Evolutionary conservation across 352 stramenopile species (phyloP).

Genomic region (Pilasporangium apinafurcum): DNA sequence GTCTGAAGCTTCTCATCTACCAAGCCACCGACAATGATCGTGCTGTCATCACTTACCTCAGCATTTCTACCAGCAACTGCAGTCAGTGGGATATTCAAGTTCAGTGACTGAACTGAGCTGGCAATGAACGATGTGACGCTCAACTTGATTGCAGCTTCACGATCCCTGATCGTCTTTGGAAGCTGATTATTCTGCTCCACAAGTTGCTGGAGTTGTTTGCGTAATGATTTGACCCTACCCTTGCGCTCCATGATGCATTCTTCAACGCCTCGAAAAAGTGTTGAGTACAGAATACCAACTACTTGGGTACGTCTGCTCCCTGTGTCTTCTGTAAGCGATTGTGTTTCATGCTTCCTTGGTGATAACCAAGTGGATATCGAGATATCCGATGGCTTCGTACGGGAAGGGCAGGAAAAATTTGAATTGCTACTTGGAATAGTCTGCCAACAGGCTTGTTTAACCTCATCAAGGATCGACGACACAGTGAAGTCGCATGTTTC

Average conservation of each 20-base stretch:
- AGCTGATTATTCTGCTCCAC: conserved; percentile 24
- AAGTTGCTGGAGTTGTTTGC: conserved; percentile 8
- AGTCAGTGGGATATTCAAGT: not conserved
- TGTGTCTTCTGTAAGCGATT: too few relatives aligned
- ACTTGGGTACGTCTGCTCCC: too few relatives aligned
- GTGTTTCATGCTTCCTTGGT: too few relatives aligned
- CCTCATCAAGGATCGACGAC: conserved; percentile 10
- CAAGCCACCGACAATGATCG: not conserved
- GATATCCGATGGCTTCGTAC: too few relatives aligned
- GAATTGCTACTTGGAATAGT: not conserved
- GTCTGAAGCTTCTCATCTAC: conserved; percentile 32
- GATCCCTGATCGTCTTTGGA: conserved; percentile 13
- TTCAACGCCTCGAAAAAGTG: conserved; percentile 23
- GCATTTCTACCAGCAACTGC: not conserved
- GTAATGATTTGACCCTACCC: conserved; percentile 8
- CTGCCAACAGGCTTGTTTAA: conserved; percentile 36
- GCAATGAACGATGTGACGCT: conserved; percentile 5
- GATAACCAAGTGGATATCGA: too few relatives aligned
- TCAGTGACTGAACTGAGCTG: conserved; percentile 1
- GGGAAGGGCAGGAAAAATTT: not conserved
- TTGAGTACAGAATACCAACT: too few relatives aligned
- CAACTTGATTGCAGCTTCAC: conserved; percentile 1
- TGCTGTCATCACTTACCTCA: conserved; percentile 6
- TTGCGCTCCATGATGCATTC: conserved; percentile 15
- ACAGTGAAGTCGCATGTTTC: too few relatives aligned